Percentiles rank a stretch among this genome's conserved stretches.
phyloP scores from a whole-genome alignment of 116 monocot species.

The Thalassia testudinum region DNA sequence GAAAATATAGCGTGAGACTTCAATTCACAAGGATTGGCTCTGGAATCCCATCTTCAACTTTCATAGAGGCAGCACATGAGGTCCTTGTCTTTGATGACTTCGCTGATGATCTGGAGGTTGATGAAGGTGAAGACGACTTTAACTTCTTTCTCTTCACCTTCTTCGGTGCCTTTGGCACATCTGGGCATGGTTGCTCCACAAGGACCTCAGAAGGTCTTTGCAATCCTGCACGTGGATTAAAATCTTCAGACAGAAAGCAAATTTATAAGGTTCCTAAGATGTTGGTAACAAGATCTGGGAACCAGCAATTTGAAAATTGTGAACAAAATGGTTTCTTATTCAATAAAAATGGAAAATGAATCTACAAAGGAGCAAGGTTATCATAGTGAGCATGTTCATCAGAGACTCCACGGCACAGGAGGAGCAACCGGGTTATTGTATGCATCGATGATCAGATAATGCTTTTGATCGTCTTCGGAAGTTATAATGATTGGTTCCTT shows the following conservation, averaged over 20 bases:
- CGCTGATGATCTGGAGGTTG: not conserved
- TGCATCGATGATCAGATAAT: too few species aligned
- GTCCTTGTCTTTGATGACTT: conserved; percentile 13
- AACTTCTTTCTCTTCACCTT: conserved; percentile 23
- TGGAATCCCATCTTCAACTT: not conserved
- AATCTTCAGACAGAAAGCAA: conserved; percentile 13
- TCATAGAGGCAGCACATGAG: conserved; percentile 1
- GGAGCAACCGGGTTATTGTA: too few species aligned
- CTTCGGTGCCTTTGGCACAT: conserved; percentile 25
- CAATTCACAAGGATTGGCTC: not conserved
- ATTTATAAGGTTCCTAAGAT: not conserved
- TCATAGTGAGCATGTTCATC: too few species aligned
- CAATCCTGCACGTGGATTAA: conserved; percentile 15
- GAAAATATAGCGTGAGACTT: not conserved
- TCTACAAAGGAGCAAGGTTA: too few species aligned
- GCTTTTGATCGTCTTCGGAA: too few species aligned
- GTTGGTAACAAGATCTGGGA: not conserved
- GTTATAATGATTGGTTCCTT: too few species aligned
- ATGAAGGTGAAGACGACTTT: conserved; percentile 12
- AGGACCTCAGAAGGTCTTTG: conserved; percentile 4
- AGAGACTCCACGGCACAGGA: too few species aligned
- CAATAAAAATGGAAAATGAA: too few species aligned
- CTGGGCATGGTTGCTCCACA: conserved; percentile 4
- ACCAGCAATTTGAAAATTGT: not conserved
- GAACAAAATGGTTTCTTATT: not conserved